Evolutionary conservation across 768 basidiomycete species (phyloP).

Genomic region (Mycena olivaceomarginata): DNA sequence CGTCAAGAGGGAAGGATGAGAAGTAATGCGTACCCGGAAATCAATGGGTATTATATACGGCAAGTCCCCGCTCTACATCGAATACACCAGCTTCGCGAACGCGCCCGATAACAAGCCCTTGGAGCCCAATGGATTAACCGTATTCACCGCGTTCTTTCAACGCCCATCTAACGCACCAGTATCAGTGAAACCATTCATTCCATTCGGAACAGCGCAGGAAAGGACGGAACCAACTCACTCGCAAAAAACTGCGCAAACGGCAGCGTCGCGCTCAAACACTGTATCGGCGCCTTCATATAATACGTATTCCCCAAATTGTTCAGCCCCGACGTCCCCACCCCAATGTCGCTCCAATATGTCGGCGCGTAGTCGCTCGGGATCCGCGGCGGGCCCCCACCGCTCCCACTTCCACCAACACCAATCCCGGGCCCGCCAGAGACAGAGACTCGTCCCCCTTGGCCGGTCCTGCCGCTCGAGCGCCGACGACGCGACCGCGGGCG

Average conservation of each 20-base stretch:
- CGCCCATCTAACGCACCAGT: conserved; percentile 73
- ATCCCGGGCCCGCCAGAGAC: too few species aligned
- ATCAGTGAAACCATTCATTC: conserved; percentile 27
- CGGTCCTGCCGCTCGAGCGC: conserved; percentile 83
- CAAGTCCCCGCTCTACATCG: conserved; percentile 92
- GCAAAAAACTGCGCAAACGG: conserved; percentile 96
- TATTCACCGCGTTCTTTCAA: conserved; percentile 91
- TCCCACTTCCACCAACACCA: not conserved
- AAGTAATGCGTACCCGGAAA: conserved; percentile 80
- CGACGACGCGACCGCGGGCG: conserved; percentile 86
- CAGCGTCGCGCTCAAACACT: conserved; percentile 95
- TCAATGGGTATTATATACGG: conserved; percentile 88
- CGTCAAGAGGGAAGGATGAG: conserved; percentile 11
- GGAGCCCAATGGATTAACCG: conserved; percentile 89
- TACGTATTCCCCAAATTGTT: conserved; percentile 98
- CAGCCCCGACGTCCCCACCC: conserved; percentile 88
- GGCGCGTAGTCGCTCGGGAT: conserved; percentile 87
- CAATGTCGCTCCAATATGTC: conserved; percentile 88
- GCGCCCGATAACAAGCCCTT: conserved; percentile 88
- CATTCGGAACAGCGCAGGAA: not conserved
- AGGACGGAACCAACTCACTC: conserved; percentile 67
- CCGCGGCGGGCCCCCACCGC: conserved; percentile 70
- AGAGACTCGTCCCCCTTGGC: not conserved
- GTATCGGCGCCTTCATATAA: conserved; percentile 99
- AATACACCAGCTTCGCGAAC: conserved; percentile 88